Evolutionary conservation across 306 rosid species (phyloP).

Genomic region (Quercus parvula): DNA sequence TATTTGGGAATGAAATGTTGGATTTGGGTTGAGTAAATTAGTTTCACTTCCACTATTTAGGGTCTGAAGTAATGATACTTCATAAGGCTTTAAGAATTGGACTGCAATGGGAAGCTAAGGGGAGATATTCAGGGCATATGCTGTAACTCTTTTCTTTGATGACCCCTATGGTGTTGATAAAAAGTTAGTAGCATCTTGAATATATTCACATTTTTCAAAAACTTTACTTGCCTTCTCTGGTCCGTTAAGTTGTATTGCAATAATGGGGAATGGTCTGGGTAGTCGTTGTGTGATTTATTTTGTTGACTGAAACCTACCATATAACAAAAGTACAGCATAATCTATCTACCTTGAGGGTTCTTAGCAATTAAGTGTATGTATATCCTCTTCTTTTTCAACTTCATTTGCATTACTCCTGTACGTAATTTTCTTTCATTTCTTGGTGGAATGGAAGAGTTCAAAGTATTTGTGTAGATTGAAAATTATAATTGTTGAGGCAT

Average conservation of each 20-base stretch:
- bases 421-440: background rate
- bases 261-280: background rate
- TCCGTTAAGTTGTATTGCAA: background rate
- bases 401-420: background rate
- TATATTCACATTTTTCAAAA: background rate
- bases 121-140: background rate
- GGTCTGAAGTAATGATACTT: background rate
- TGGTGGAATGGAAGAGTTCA: background rate
- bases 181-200: background rate
- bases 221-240: background rate
- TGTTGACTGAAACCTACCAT: background rate
- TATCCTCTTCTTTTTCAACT: background rate
- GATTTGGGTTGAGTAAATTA: background rate
- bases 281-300: background rate
- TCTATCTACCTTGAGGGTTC: background rate
- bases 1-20: background rate
- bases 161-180: background rate
- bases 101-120: background rate
- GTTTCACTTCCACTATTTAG: background rate
- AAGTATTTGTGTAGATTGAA: background rate
- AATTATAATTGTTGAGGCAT: background rate
- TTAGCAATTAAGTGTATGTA: background rate
- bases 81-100: background rate
- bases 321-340: background rate
- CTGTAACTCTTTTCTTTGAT: background rate